Percentiles rank a stretch among this genome's conserved stretches.
phyloP scores from a whole-genome alignment of 78 protist species.

The Dictyostelium citrinum region DNA sequence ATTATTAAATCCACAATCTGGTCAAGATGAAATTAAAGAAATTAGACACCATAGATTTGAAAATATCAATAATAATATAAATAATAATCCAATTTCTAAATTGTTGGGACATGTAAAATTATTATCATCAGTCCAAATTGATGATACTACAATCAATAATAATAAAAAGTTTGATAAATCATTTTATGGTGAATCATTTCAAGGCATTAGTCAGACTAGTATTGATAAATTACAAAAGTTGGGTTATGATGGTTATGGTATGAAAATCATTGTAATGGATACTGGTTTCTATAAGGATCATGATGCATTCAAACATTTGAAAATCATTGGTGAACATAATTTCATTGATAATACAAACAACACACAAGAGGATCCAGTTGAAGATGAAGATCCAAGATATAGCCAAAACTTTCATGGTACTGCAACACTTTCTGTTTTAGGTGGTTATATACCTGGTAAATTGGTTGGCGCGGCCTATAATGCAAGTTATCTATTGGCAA shows the following conservation, averaged over 20 bases:
- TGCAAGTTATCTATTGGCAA: slow-evolving; percentile 57
- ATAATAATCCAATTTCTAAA: not conserved
- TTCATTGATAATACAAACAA: slow-evolving; percentile 14
- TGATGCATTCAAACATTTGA: slow-evolving; percentile 28
- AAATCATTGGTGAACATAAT: slow-evolving; percentile 8
- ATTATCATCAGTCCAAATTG: not conserved
- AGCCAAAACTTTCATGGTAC: slow-evolving; percentile 72
- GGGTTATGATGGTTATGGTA: slow-evolving; percentile 36
- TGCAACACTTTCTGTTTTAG: slow-evolving; percentile 55
- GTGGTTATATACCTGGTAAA: slow-evolving; percentile 39
- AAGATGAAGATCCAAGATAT: not conserved
- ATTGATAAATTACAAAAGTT: not conserved
- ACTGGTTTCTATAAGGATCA: slow-evolving; percentile 65
- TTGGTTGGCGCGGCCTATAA: slow-evolving; percentile 64
- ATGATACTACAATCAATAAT: not conserved
- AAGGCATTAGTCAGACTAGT: not conserved
- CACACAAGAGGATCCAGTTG: not conserved
- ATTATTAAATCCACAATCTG: not conserved
- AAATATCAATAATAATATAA: not conserved
- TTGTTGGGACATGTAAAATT: not conserved
- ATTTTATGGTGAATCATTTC: not conserved
- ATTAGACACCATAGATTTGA: not conserved
- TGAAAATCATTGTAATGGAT: slow-evolving; percentile 49
- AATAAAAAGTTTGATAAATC: not conserved
- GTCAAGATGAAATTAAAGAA: not conserved